These are phyloP conservation scores for Oryza australiensis DNA, from an alignment of 176 grass and related monocot species.

Conservation along the genomic window DNA sequence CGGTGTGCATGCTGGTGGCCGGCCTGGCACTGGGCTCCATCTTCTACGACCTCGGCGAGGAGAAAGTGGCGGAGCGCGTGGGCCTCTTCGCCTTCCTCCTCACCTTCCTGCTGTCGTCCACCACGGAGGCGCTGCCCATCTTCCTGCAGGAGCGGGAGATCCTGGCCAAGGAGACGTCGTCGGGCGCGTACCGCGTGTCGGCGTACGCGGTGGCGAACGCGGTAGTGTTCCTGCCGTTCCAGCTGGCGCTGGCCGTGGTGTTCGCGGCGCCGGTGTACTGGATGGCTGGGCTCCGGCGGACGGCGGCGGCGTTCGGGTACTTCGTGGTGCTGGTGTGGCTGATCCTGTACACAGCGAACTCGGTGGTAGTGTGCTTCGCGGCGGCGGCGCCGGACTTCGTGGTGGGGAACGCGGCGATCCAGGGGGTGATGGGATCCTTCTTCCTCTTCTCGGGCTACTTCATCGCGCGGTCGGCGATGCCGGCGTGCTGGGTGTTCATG, in stretches of 20 bases:
- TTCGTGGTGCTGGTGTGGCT: constrained; percentile 72
- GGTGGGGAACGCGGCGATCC: constrained; percentile 63
- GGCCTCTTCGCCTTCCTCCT: constrained; percentile 72
- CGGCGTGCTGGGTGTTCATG: constrained; percentile 77
- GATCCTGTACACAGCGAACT: constrained; percentile 80
- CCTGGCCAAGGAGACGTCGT: constrained; percentile 72
- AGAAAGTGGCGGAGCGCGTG: constrained; percentile 61
- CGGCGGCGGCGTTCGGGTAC: constrained; percentile 53
- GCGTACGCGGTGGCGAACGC: constrained; percentile 68
- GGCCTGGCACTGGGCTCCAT: constrained; percentile 69
- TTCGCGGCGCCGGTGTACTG: constrained; percentile 75
- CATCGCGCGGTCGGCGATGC: constrained; percentile 68
- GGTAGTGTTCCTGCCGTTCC: constrained; percentile 71
- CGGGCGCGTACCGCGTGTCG: constrained; percentile 64
- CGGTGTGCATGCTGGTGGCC: constrained; percentile 56
- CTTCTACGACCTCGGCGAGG: constrained; percentile 66
- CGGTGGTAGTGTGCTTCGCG: constrained; percentile 73
- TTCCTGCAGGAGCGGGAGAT: constrained; percentile 81
- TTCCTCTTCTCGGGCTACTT: constrained; percentile 94
- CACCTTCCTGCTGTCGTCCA: constrained; percentile 62
- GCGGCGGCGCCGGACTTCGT: constrained; percentile 73
- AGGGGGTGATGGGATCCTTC: constrained; percentile 71
- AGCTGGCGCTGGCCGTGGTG: constrained; percentile 51
- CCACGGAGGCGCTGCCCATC: constrained; percentile 58
- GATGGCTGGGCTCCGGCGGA: constrained; percentile 56